Conservation (phyloP, 257 asterid genomes). For the Nicotiana attenuata region DNA sequence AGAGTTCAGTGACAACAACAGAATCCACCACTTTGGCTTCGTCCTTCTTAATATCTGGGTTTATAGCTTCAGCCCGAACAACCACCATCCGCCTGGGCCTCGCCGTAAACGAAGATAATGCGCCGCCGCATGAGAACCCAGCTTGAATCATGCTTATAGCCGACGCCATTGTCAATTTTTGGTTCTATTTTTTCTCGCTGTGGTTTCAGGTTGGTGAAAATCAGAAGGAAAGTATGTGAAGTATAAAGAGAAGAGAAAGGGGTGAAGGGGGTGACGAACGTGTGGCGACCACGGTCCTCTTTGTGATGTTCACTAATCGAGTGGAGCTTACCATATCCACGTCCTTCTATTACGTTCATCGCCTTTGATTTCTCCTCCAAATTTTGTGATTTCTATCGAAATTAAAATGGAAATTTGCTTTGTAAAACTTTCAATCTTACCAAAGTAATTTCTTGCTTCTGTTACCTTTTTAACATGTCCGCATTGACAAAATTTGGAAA, state of each 20-base stretch:
- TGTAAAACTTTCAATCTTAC: too few relatives aligned
- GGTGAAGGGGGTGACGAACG: constrained; percentile 19
- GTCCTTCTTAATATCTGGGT: constrained; percentile 73
- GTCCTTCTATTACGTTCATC: background rate
- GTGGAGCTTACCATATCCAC: background rate
- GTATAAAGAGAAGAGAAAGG: background rate
- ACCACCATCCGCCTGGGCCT: constrained; percentile 54
- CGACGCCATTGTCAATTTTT: constrained; percentile 42
- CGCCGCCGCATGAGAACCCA: constrained; percentile 23
- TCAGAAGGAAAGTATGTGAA: background rate
- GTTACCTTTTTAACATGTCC: too few relatives aligned
- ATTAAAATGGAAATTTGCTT: too few relatives aligned
- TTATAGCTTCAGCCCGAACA: constrained; percentile 71
- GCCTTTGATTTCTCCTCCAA: background rate
- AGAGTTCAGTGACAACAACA: constrained; percentile 62
- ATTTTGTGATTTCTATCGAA: background rate
- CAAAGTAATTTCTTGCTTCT: too few relatives aligned
- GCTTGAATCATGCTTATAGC: constrained; percentile 28
- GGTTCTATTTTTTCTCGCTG: background rate
- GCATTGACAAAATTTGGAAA: too few relatives aligned
- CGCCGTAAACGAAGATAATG: constrained; percentile 10
- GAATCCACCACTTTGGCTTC: constrained; percentile 90
- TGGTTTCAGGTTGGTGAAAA: constrained; percentile 6
- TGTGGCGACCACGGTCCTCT: constrained; percentile 48
- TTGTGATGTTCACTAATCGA: background rate